Conservation (phyloP, 73 alveolate genomes). For the Paramecium octaurelia region DNA sequence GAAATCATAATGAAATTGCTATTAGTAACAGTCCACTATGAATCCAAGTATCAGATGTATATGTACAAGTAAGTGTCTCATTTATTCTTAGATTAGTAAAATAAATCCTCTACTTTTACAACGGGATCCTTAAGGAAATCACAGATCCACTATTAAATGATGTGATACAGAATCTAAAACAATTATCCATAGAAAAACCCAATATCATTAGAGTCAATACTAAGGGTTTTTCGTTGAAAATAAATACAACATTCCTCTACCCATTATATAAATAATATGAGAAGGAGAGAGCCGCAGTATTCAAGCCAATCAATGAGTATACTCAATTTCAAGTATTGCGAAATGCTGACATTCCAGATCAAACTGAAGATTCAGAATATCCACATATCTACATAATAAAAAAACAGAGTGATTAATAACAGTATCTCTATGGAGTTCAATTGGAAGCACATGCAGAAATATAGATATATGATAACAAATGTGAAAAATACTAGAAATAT, state of each 20-base stretch:
- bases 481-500: constrained; percentile 10
- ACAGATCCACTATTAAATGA: constrained; percentile 33
- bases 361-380: not conserved
- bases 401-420: constrained; percentile 9
- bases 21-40: constrained; percentile 9
- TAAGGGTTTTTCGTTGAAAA: not conserved
- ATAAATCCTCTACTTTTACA: not conserved
- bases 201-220: not conserved
- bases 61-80: not conserved
- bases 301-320: not conserved
- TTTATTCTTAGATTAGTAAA: not conserved
- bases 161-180: not conserved
- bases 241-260: constrained; percentile 16
- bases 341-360: constrained; percentile 32
- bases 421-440: not conserved
- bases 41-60: constrained; percentile 6
- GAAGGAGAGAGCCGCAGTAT: not conserved
- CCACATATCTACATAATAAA: constrained; percentile 1
- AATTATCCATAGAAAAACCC: not conserved
- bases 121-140: constrained; percentile 18
- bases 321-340: not conserved
- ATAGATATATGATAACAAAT: not conserved
- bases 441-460: constrained; percentile 42
- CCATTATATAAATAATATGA: not conserved
- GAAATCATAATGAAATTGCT: not conserved